A percentile compares a stretch with the other conserved stretches of the same genome.
These are phyloP conservation scores for Nevesoporus exiguus DNA, from an alignment of 768 basidiomycete species.

Conservation along the genomic window DNA sequence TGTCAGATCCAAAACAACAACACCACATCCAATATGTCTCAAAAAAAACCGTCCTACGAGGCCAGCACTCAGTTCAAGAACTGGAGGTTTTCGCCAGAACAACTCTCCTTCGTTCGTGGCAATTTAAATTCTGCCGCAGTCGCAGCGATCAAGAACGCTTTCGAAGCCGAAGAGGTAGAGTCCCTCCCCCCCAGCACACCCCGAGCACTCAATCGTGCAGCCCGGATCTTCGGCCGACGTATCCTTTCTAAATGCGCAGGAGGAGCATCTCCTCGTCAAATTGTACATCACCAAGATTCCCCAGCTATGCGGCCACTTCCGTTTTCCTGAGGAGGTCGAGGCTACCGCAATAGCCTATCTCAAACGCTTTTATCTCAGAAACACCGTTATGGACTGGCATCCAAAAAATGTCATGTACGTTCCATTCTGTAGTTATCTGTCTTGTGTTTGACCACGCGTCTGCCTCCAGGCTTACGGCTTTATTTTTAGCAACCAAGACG, in stretches of 20 bases:
- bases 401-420: slow-evolving; percentile 96
- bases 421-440: background rate
- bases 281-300: slow-evolving; percentile 86
- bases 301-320: slow-evolving; percentile 79
- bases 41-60: slow-evolving; percentile 56
- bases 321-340: slow-evolving; percentile 89
- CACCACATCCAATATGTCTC: background rate
- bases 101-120: slow-evolving; percentile 56
- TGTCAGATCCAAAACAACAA: background rate
- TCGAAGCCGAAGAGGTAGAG: slow-evolving; percentile 76
- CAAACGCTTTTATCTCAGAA: slow-evolving; percentile 95
- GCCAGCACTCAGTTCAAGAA: slow-evolving; percentile 78
- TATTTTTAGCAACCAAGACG: slow-evolving; percentile 96
- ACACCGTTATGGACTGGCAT: slow-evolving; percentile 99
- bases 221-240: slow-evolving; percentile 71
- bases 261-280: slow-evolving; percentile 86
- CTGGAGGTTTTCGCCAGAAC: slow-evolving; percentile 82
- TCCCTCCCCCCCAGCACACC: background rate
- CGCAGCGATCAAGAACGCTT: slow-evolving; percentile 67
- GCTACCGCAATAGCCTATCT: slow-evolving; percentile 90
- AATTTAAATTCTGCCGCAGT: slow-evolving; percentile 76
- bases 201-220: slow-evolving; percentile 35
- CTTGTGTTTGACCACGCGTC: background rate
- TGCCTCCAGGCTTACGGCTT: slow-evolving; percentile 75
- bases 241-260: slow-evolving; percentile 68